Conservation (phyloP, 1,139 yeast genomes). For the Candida glucosophila region DNA sequence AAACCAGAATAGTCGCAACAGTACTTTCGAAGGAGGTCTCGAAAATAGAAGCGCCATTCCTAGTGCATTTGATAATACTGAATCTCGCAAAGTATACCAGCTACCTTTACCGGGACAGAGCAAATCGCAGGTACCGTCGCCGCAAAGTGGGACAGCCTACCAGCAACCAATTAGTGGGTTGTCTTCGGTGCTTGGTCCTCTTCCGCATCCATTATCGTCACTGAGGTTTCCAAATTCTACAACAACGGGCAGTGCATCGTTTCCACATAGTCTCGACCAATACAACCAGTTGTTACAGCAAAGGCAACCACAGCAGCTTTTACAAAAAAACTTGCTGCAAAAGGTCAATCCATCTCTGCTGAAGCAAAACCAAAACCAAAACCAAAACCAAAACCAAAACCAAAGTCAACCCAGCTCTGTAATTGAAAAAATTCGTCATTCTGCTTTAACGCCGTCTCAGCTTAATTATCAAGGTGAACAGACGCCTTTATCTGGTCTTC, state of each 20-base stretch:
- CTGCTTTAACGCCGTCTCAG: no score
- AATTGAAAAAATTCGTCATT: background rate
- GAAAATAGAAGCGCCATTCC: slow-evolving; percentile 15
- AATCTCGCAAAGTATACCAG: slow-evolving; percentile 24
- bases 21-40: slow-evolving; percentile 2
- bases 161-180: slow-evolving; percentile 20
- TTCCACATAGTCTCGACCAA: slow-evolving; percentile 24
- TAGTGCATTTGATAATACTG: slow-evolving; percentile 30
- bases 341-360: slow-evolving; percentile 5
- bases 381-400: slow-evolving; percentile 5
- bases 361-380: slow-evolving; percentile 7
- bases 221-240: slow-evolving; percentile 13
- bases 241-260: slow-evolving; percentile 29
- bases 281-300: slow-evolving; percentile 5
- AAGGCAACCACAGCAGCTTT: slow-evolving; percentile 7
- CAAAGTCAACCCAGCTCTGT: background rate
- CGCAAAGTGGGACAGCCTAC: slow-evolving; percentile 35
- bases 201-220: slow-evolving; percentile 23
- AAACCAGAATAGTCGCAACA: slow-evolving; percentile 3
- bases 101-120: slow-evolving; percentile 32
- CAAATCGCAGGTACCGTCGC: slow-evolving; percentile 38
- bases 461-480: slow-evolving; percentile 25
- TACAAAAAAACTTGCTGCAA: slow-evolving; percentile 6
- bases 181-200: slow-evolving; percentile 16
- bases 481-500: slow-evolving; percentile 42